Evolutionary conservation across 1,284 basidiomycete species (phyloP).

Genomic region (Cryptococcus amylolentus): DNA sequence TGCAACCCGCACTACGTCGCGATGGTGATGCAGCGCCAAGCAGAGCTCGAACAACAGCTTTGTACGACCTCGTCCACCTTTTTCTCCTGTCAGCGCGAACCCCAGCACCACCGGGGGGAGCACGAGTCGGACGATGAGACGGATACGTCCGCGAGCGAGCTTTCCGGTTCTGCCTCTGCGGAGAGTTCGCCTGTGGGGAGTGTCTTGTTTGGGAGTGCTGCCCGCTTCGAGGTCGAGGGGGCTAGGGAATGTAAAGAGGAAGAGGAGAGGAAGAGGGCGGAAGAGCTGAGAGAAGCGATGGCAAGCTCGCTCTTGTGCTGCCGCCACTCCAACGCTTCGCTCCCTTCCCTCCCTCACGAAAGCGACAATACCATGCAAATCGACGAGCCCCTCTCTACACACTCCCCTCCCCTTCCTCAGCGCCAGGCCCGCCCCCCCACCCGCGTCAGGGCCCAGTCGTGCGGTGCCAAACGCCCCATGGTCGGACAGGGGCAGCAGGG

Average conservation of each 20-base stretch:
- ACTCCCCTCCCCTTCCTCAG: no score
- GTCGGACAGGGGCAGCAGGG: not conserved
- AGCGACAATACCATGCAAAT: slow-evolving; percentile 8
- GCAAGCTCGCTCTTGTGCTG: slow-evolving; percentile 23
- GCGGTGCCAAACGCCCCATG: slow-evolving; percentile 39
- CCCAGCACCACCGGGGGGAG: slow-evolving; percentile 5
- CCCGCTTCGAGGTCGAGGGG: slow-evolving; percentile 3
- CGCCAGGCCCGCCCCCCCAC: no score
- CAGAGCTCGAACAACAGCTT: slow-evolving; percentile 45
- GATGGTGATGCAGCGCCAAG: slow-evolving; percentile 62
- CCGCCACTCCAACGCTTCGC: slow-evolving; percentile 5
- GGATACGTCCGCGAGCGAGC: slow-evolving; percentile 14
- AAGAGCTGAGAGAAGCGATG: slow-evolving; percentile 38
- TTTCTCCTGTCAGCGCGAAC: slow-evolving; percentile 19
- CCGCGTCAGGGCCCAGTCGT: slow-evolving; percentile 28
- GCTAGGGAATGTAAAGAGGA: not conserved
- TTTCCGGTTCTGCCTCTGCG: slow-evolving; percentile 13
- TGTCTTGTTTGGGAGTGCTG: slow-evolving; percentile 8
- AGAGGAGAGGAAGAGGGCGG: slow-evolving; percentile 24
- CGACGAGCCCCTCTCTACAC: not conserved
- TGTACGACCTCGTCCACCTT: slow-evolving; percentile 20
- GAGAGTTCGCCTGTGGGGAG: slow-evolving; percentile 20
- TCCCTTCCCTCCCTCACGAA: slow-evolving; percentile 6
- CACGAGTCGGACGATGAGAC: slow-evolving; percentile 21
- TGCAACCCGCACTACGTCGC: slow-evolving; percentile 63